Conservation (phyloP, 805 yeast genomes). For the Zygosaccharomyces gambellarensis region DNA sequence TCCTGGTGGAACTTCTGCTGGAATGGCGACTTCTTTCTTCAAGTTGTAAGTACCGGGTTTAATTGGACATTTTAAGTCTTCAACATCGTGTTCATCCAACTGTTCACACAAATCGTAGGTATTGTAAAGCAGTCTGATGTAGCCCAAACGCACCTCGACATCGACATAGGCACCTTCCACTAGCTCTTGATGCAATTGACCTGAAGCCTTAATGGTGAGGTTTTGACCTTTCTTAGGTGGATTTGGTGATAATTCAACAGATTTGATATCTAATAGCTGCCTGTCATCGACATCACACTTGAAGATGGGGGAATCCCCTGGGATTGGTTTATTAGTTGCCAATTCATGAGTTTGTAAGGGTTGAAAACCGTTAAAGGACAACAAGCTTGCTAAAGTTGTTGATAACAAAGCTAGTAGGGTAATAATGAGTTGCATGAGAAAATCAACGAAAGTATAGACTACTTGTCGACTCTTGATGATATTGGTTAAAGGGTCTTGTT, state of each 20-base stretch:
- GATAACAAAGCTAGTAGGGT: neutral
- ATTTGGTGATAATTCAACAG: slow-evolving; percentile 66
- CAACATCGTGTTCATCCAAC: slow-evolving; percentile 65
- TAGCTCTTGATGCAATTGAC: slow-evolving; percentile 50
- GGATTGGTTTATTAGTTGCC: slow-evolving; percentile 56
- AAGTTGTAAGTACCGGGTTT: slow-evolving; percentile 62
- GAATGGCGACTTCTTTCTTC: slow-evolving; percentile 72
- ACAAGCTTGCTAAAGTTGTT: neutral
- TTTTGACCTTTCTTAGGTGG: slow-evolving; percentile 88
- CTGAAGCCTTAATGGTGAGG: slow-evolving; percentile 73
- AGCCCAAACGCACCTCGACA: slow-evolving; percentile 88
- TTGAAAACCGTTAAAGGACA: neutral
- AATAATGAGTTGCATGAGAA: neutral
- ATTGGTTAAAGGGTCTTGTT: neutral
- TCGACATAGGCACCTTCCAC: slow-evolving; percentile 91
- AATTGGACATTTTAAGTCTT: slow-evolving; percentile 70
- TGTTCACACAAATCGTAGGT: slow-evolving; percentile 93
- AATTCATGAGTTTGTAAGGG: neutral
- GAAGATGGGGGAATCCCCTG: slow-evolving; percentile 84
- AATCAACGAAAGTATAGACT: neutral
- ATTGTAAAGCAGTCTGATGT: slow-evolving; percentile 79
- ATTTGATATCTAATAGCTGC: slow-evolving; percentile 60
- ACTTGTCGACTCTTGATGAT: neutral
- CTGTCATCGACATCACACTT: slow-evolving; percentile 62
- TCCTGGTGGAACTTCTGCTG: slow-evolving; percentile 93